phyloP scores from a whole-genome alignment of 164 flowering plant genomes.

The Taxillus chinensis region DNA sequence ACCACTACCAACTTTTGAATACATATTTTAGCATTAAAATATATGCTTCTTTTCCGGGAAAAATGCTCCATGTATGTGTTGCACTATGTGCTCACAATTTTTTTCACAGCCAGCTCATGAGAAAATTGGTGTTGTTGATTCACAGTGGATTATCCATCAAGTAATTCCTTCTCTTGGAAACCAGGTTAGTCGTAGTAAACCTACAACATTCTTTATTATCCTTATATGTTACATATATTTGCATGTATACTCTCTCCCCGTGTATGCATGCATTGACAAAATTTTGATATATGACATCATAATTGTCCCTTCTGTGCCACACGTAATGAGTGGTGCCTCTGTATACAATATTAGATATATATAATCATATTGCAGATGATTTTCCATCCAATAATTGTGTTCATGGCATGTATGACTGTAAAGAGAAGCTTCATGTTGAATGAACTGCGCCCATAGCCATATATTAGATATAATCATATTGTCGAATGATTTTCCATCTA shows the following conservation, averaged over 20 bases:
- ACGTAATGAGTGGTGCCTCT: too few species aligned
- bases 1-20: too few species aligned
- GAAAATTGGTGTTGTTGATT: conserved; percentile 97
- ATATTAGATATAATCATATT: too few species aligned
- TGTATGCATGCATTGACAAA: background rate
- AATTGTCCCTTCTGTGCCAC: too few species aligned
- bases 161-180: conserved; percentile 85
- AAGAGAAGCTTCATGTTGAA: too few species aligned
- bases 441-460: too few species aligned
- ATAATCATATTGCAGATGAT: too few species aligned
- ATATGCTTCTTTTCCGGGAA: background rate
- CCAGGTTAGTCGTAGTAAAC: conserved; percentile 41
- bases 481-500: too few species aligned
- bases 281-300: background rate
- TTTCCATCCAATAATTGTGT: too few species aligned
- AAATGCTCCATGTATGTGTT: background rate
- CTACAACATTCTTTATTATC: conserved; percentile 7
- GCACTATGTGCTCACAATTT: background rate
- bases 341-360: too few species aligned
- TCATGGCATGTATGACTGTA: too few species aligned
- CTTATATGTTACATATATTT: background rate
- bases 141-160: conserved; percentile 96
- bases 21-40: background rate
- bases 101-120: conserved; percentile 83
- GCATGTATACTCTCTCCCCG: background rate